A percentile compares a stretch with the other conserved stretches of the same genome.
Evolutionary conservation across 108 stramenopile genomes (phyloP).

Genomic region (Pseudonitzschia multiseries): DNA sequence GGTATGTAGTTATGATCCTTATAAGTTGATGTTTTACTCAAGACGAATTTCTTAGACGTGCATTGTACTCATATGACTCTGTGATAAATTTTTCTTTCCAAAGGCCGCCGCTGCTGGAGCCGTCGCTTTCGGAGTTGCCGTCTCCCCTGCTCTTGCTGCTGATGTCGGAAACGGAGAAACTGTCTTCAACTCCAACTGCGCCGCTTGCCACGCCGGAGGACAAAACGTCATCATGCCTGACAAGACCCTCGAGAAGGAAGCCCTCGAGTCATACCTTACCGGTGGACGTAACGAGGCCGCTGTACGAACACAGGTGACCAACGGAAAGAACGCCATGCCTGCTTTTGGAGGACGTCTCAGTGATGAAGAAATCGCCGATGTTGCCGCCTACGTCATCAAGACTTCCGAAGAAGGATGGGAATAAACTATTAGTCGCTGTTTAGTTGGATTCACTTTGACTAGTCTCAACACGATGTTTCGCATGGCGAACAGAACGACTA

Average conservation of each 20-base stretch:
- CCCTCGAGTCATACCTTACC: conserved; percentile 85
- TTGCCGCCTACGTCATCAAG: conserved; percentile 88
- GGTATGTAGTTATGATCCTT: conserved; percentile 44
- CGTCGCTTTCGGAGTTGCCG: conserved; percentile 64
- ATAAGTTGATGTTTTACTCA: no score
- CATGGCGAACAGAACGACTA: neutral
- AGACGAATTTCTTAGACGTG: no score
- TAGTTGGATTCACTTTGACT: no score
- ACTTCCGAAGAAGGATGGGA: conserved; percentile 84
- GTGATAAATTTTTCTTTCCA: neutral
- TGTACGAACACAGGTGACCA: conserved; percentile 87
- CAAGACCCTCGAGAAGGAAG: conserved; percentile 93
- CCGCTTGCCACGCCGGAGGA: conserved; percentile 93
- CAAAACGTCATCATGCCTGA: conserved; percentile 94
- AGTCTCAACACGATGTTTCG: neutral
- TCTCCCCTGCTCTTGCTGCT: conserved; percentile 75
- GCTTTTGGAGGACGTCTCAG: conserved; percentile 92
- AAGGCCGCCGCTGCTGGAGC: conserved; percentile 77
- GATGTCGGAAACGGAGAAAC: conserved; percentile 86
- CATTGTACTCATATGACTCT: no score
- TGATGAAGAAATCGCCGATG: conserved; percentile 87
- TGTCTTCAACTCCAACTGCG: conserved; percentile 94
- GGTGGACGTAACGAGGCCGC: conserved; percentile 83
- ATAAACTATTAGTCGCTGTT: conserved; percentile 17
- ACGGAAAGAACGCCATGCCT: conserved; percentile 97